Evolutionary conservation across 257 asterid species (phyloP).

Genomic region (Gentiana straminea): DNA sequence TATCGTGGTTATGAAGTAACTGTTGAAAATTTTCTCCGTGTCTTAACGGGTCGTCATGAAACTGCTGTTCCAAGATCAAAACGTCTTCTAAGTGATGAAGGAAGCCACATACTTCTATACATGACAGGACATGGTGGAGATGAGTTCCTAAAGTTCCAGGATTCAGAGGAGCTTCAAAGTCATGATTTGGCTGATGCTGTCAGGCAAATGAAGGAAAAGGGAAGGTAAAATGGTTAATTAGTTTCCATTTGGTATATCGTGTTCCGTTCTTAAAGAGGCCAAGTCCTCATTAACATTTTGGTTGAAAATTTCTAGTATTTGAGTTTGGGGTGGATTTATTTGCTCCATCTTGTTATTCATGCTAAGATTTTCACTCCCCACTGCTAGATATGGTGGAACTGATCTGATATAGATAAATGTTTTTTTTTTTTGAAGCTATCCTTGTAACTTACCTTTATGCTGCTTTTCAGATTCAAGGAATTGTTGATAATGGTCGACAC

Average conservation of each 20-base stretch:
- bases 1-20: slow-evolving; percentile 98
- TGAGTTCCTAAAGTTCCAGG: slow-evolving; percentile 95
- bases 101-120: slow-evolving; percentile 87
- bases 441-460: slow-evolving; percentile 3
- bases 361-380: background rate
- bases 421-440: too few species aligned
- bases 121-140: slow-evolving; percentile 99
- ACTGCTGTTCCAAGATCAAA: slow-evolving; percentile 90
- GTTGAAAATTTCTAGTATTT: background rate
- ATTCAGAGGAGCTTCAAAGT: slow-evolving; percentile 97
- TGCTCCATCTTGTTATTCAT: slow-evolving; percentile 2
- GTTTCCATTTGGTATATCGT: background rate
- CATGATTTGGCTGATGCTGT: slow-evolving; percentile 98
- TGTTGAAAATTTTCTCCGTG: slow-evolving; percentile 76
- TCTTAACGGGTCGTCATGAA: slow-evolving; percentile 94
- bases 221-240: slow-evolving; percentile 33
- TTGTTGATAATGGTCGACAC: slow-evolving; percentile 97
- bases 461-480: slow-evolving; percentile 75
- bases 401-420: too few species aligned
- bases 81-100: slow-evolving; percentile 97
- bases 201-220: slow-evolving; percentile 97
- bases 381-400: too few species aligned
- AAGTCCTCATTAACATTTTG: background rate
- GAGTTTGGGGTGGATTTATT: slow-evolving; percentile 1
- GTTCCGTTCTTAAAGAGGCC: background rate